Evolutionary conservation across 129 eudicot genomes (phyloP).

Genomic region (Arctium minus): DNA sequence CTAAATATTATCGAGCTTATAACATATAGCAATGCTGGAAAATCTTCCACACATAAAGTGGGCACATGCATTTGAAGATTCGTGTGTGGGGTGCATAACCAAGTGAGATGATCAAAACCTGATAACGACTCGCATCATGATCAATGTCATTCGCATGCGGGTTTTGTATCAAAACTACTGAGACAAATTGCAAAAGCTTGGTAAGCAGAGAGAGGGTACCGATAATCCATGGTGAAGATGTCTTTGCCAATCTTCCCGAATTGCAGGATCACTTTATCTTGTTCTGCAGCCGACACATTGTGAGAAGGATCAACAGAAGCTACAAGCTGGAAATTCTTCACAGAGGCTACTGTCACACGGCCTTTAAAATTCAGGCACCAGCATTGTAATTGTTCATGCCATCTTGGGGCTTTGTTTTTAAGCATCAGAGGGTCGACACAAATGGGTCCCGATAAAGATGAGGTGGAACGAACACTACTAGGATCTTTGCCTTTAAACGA

Average conservation of each 20-base stretch:
- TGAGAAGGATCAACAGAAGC: conserved; percentile 70
- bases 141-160: conserved; percentile 80
- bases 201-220: conserved; percentile 91
- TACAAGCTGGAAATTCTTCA: conserved; percentile 96
- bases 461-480: conserved; percentile 15
- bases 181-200: conserved; percentile 97
- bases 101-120: neutral
- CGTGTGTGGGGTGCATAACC: conserved; percentile 9
- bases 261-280: conserved; percentile 85
- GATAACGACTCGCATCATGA: neutral
- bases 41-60: conserved; percentile 14
- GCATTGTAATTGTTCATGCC: conserved; percentile 98
- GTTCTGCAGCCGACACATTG: conserved; percentile 66
- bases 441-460: conserved; percentile 25
- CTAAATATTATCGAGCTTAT: conserved; percentile 31
- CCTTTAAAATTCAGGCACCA: conserved; percentile 97
- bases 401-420: conserved; percentile 86
- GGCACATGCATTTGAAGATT: conserved; percentile 2
- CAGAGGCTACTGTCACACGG: conserved; percentile 94
- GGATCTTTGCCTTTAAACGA: conserved; percentile 45
- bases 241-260: conserved; percentile 95
- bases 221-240: conserved; percentile 94
- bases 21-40: conserved; percentile 22
- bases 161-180: conserved; percentile 98
- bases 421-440: conserved; percentile 52